These are phyloP conservation scores for Fusarium chlamydosporum DNA, from an alignment of 2,329 filamentous ascomycete species.

Conservation along the genomic window DNA sequence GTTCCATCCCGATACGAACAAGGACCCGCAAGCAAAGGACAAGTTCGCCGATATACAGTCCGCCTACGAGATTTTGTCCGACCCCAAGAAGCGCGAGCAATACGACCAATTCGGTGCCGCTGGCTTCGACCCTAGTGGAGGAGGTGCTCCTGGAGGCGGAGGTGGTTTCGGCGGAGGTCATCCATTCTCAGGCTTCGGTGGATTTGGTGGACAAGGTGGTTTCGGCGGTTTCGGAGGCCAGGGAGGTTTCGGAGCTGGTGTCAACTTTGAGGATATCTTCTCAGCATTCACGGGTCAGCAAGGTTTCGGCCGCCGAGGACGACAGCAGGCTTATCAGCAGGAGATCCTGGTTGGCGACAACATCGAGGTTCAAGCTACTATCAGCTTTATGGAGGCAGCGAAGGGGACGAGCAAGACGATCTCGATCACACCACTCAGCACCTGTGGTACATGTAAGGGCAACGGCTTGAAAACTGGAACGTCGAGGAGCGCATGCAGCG, in stretches of 20 bases:
- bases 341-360: constrained; percentile 93
- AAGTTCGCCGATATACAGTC: constrained; percentile 93
- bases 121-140: constrained; percentile 83
- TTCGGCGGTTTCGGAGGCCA: constrained; percentile 54
- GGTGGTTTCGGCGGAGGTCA: constrained; percentile 75
- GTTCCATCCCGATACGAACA: constrained; percentile 98
- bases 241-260: constrained; percentile 82
- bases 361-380: constrained; percentile 93
- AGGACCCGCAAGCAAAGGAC: constrained; percentile 92
- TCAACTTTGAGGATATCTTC: constrained; percentile 98
- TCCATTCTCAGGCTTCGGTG: constrained; percentile 71
- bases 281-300: constrained; percentile 80
- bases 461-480: constrained; percentile 87
- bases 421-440: constrained; percentile 82
- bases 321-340: constrained; percentile 76
- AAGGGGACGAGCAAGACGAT: constrained; percentile 93
- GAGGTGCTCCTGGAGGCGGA: constrained; percentile 69
- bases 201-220: constrained; percentile 39
- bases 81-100: constrained; percentile 91
- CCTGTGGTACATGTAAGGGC: constrained; percentile 86
- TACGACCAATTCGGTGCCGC: constrained; percentile 92
- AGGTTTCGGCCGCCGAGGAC: constrained; percentile 65
- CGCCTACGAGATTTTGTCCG: constrained; percentile 93
- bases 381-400: constrained; percentile 96
- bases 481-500: constrained; percentile 78